Evolutionary conservation across 805 yeast species (phyloP).

Genomic region (Dipodascopsis tothii): DNA sequence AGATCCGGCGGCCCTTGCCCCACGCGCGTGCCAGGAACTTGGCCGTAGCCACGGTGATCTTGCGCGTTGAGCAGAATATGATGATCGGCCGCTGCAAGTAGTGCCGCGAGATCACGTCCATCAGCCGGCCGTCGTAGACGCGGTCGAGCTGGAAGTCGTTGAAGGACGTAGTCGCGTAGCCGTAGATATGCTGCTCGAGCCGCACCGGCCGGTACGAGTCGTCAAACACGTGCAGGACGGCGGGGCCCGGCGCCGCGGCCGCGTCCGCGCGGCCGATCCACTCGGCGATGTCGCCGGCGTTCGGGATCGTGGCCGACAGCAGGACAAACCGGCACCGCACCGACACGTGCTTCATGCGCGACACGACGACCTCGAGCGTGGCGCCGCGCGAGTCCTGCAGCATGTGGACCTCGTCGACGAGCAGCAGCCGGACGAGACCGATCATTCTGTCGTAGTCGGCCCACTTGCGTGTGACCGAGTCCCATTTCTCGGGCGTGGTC

Average conservation of each 20-base stretch:
- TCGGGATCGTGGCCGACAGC: slow-evolving; percentile 49
- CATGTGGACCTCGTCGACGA: slow-evolving; percentile 44
- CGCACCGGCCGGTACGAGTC: slow-evolving; percentile 43
- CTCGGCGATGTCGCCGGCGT: slow-evolving; percentile 43
- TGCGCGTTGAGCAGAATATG: slow-evolving; percentile 49
- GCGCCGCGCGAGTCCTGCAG: slow-evolving; percentile 44
- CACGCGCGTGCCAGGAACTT: slow-evolving; percentile 22
- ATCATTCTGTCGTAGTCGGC: slow-evolving; percentile 36
- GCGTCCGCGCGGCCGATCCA: too few species aligned
- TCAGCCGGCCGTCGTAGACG: slow-evolving; percentile 31
- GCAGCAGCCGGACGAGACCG: slow-evolving; percentile 39
- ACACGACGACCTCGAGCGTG: slow-evolving; percentile 41
- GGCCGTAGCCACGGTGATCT: slow-evolving; percentile 43
- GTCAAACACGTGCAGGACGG: slow-evolving; percentile 39
- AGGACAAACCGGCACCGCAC: slow-evolving; percentile 44
- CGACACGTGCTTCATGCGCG: slow-evolving; percentile 42
- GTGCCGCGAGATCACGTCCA: slow-evolving; percentile 36
- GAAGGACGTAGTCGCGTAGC: slow-evolving; percentile 53
- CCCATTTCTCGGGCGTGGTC: slow-evolving; percentile 61
- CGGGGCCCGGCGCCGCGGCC: too few species aligned
- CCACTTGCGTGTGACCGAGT: slow-evolving; percentile 48
- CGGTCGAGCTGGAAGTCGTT: slow-evolving; percentile 46
- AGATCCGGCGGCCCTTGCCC: slow-evolving; percentile 45
- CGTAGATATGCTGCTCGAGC: slow-evolving; percentile 39
- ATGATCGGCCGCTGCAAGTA: slow-evolving; percentile 40